phyloP scores from a whole-genome alignment of 1,284 basidiomycete species.

The Moesziomyces aphidis region DNA sequence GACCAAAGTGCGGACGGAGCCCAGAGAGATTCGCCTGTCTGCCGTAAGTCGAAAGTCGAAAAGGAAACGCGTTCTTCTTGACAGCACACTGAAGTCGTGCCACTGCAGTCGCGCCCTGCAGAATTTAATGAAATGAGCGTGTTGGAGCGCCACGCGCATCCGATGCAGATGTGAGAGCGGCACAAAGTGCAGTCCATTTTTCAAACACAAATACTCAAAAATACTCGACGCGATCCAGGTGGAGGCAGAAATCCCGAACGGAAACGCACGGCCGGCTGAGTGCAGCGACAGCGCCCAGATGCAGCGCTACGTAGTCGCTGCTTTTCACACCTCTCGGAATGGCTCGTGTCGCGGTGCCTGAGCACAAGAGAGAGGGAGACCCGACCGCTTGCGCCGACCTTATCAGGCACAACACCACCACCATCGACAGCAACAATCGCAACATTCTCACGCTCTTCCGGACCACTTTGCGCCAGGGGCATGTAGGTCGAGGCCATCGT shows the following conservation, averaged over 20 bases:
- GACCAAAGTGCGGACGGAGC: background rate
- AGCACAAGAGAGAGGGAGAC: background rate
- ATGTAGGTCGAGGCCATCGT: constrained; percentile 9
- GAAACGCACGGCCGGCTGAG: constrained; percentile 6
- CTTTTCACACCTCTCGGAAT: constrained; percentile 8
- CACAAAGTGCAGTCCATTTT: background rate
- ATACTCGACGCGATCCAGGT: background rate
- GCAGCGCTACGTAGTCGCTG: constrained; percentile 24
- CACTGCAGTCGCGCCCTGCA: background rate
- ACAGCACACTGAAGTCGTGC: background rate
- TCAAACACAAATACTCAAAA: background rate
- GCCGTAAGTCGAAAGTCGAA: background rate
- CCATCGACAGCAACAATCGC: background rate
- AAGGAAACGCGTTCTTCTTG: constrained; percentile 1
- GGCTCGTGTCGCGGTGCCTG: background rate
- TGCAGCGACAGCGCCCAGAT: background rate
- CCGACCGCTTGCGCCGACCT: too few species aligned
- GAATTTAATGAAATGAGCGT: background rate
- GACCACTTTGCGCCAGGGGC: constrained; percentile 1
- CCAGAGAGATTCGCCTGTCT: constrained; percentile 3
- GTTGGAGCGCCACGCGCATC: constrained; percentile 2
- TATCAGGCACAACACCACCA: too few species aligned
- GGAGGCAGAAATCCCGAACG: background rate
- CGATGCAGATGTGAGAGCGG: background rate
- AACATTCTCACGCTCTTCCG: background rate